Base-by-base conservation (phyloP, 2,329 filamentous ascomycete species). In the Epichloe scottii region DNA sequence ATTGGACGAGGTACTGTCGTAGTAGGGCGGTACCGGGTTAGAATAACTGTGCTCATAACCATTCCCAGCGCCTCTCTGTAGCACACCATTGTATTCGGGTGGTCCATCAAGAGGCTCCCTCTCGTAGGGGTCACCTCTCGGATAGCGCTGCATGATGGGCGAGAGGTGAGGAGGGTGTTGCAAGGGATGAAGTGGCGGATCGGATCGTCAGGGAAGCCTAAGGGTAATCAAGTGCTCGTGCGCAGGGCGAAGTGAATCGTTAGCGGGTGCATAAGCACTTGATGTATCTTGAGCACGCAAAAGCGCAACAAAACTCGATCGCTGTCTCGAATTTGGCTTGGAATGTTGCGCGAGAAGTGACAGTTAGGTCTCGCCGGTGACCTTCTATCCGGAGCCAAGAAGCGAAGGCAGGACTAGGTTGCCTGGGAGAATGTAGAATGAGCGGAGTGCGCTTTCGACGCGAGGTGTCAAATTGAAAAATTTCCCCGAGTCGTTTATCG, bases 91-190 rank as follows among this genome's bases (percentile, higher is more conserved):
- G 35, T 46, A 48, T 5, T 39, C 37, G 48, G 37, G 49, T 21
- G 56, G 53, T 47, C 57, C 57, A 41, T 65, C 66, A 45, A 68
- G 61, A 51, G 64, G 64, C 39, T 68, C 63, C 57, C 64, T 64
- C 60, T 69, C 66, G 54, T 63, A 63, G 34, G 60, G 60, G 53
- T 66, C 63, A 46, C 60, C 56, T 19, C 53, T 55, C 21, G 52
- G 46, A 59, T 66, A 63, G 52, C 62, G 60, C 57, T 63, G 59
- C 66, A 69, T 69, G 21, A 43, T n/a, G 44, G 45, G 34, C 33
- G 19, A 43, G 21, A 33, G 33, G 21, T 49, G 30, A 30, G 8
- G 30, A 30, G 3, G 30, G 30, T 11, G 10, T 30, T 30, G 30
- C 30, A 30, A 30, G 30, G 30, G 30, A 30, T 30, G 30, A 30